phyloP scores from a whole-genome alignment of 1,139 yeast genomes.

The Blastobotrys serpentis region DNA sequence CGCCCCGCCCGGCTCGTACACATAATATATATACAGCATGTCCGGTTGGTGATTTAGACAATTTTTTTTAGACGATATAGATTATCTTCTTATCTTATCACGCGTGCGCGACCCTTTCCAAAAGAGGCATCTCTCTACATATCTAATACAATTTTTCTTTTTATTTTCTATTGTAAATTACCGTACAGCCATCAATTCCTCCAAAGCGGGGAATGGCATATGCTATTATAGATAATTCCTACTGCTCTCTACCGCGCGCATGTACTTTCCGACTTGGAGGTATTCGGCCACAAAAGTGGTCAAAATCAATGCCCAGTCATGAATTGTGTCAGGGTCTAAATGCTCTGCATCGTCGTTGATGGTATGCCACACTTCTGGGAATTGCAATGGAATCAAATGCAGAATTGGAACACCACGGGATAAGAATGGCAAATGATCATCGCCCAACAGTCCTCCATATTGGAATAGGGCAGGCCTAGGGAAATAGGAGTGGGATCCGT shows the following conservation, averaged over 20 bases:
- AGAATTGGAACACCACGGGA: constrained; percentile 47
- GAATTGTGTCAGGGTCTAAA: constrained; percentile 36
- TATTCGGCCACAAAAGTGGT: constrained; percentile 39
- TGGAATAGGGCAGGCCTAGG: constrained; percentile 23
- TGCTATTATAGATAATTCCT: not conserved
- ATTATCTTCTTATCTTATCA: too few relatives aligned
- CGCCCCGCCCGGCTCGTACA: too few relatives aligned
- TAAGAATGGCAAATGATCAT: constrained; percentile 55
- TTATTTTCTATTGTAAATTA: too few relatives aligned
- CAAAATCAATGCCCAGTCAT: constrained; percentile 40
- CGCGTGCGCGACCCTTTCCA: too few relatives aligned
- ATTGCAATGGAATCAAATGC: constrained; percentile 51
- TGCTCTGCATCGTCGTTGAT: constrained; percentile 40
- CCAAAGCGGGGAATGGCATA: too few relatives aligned
- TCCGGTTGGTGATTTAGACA: too few relatives aligned
- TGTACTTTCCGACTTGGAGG: constrained; percentile 29
- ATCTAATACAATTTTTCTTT: too few relatives aligned
- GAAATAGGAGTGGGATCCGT: constrained; percentile 22
- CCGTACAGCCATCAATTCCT: too few relatives aligned
- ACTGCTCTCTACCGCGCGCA: constrained; percentile 7
- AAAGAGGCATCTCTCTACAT: too few relatives aligned
- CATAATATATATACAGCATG: too few relatives aligned
- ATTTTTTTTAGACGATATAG: too few relatives aligned
- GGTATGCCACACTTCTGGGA: constrained; percentile 56
- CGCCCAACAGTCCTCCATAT: constrained; percentile 43